Evolutionary conservation across 139 green algal genomes (phyloP), one percentile per base, ranked within the genome.

Genomic region (Chlorella vulgaris): DNA sequence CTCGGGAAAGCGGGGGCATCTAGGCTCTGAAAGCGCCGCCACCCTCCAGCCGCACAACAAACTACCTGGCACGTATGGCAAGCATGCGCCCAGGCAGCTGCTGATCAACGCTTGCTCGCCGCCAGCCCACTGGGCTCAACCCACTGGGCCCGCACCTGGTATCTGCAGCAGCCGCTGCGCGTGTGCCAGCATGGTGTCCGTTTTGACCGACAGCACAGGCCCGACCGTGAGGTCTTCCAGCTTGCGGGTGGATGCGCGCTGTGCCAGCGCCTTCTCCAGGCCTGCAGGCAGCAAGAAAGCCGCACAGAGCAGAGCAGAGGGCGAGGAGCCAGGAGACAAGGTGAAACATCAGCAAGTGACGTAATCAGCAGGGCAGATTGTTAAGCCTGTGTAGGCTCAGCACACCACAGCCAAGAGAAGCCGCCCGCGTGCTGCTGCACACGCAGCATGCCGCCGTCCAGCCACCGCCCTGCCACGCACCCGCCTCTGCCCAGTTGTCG

Each of bases 151-250:
- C 81, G 66, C 81, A 89, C 94, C 96, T 55, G 95, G 94, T 31
- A 99, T 92, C 63, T 90, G 55, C 1, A 97, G 87, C 70, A 98
- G 89, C 53, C 85, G 85, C 18, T 92, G 36, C 53, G 91, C 86
- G 78, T 99, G 96, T 4, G 58, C 82, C 39, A 97, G 84, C 79
- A 98, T 97, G 15, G 84, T 81, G 24, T 95, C 80, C 0, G 94
- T 99, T 24, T 90, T 98, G 90, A 93, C 95, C 8, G 89, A 94
- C 33, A 99, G 89, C 78, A 99, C 94, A 13, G 96, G 96, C 0
- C 94, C 96, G 6, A 99, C 81, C 26, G 92, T 97, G n/a, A 98
- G 88, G 85, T 99, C 90, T 1, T 89, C 55, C 70, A 99, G 84
- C 60, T 88, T 91, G 53, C 96, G 91, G 24, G 42, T 74, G 4